Evolutionary conservation across 352 stramenopile species (phyloP).

Genomic region (Pythium monospermum): DNA sequence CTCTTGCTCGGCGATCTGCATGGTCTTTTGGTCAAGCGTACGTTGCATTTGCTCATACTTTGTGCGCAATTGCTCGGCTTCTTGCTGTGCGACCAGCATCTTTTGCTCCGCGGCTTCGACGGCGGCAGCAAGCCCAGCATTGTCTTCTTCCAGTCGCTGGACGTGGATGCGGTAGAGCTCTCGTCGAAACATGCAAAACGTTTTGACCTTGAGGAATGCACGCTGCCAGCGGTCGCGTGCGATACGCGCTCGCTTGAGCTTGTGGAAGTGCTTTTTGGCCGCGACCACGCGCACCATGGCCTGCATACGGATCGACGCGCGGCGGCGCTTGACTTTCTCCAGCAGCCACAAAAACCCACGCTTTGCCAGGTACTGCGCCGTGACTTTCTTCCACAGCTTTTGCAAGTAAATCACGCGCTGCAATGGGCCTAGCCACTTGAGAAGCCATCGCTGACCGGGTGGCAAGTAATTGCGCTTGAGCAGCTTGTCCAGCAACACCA

Average conservation of each 20-base stretch:
- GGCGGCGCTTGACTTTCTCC: slow-evolving; percentile 56
- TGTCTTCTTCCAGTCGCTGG: slow-evolving; percentile 63
- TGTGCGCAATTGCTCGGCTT: slow-evolving; percentile 36
- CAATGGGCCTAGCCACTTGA: slow-evolving; percentile 82
- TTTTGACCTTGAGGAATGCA: slow-evolving; percentile 53
- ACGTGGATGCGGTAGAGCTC: slow-evolving; percentile 71
- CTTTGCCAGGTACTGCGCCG: slow-evolving; percentile 65
- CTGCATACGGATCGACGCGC: slow-evolving; percentile 62
- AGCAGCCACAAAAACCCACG: slow-evolving; percentile 78
- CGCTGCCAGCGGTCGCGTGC: slow-evolving; percentile 63
- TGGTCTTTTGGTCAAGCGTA: slow-evolving; percentile 44
- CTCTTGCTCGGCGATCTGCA: slow-evolving; percentile 52
- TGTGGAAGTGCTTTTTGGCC: slow-evolving; percentile 53
- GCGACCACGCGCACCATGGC: slow-evolving; percentile 56
- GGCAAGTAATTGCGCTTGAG: slow-evolving; percentile 62
- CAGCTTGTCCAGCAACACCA: slow-evolving; percentile 74
- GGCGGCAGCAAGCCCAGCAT: slow-evolving; percentile 33
- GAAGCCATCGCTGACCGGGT: slow-evolving; percentile 59
- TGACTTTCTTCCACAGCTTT: slow-evolving; percentile 82
- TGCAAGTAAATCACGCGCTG: slow-evolving; percentile 82
- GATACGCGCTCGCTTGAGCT: slow-evolving; percentile 60
- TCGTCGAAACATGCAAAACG: slow-evolving; percentile 49
- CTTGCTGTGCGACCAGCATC: slow-evolving; percentile 33
- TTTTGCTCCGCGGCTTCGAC: slow-evolving; percentile 38
- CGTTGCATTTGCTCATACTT: slow-evolving; percentile 56